Evolutionary conservation across 2,329 filamentous ascomycete genomes (phyloP), one percentile per base, ranked within the genome.

Genomic region (Drechslera avenae): DNA sequence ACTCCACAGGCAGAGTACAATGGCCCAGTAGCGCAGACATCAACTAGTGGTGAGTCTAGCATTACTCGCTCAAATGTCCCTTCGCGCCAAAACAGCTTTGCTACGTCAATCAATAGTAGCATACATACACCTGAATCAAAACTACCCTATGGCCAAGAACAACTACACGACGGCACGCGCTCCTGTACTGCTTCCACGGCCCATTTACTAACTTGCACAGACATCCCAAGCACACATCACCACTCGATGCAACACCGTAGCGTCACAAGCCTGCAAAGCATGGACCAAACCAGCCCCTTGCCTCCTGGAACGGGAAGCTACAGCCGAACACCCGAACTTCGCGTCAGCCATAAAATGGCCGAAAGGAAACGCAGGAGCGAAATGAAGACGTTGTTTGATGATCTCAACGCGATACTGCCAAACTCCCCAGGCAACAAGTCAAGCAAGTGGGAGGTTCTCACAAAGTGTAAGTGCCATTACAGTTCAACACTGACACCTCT

Each of bases 371-470:
- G 90, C 32, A 80, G 90, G 54, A 92, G 89, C 7, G 90, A 94
- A 69, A 94, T 94, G 90, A 94, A 94, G 75, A 87, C 90, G 64
- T 76, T 94, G 0, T 94, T 94, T 66, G 90, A 94, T 59, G 87
- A 90, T 62, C 76, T 94, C 7, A 84, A 90, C 60, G 86, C 89
- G 59, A 79, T 91, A 31, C 86, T 93, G 76, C 89, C 89, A 1
- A 88, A 91, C 61, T 89, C 90, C 63, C 84, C 90, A 13, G 90
- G 90, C 1, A 88, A 87, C 18, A 95, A 94, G 71, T 90, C 90
- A 0, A 92, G 89, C 60, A 95, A 95, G 64, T 95, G 90, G 90
- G 90, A 95, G 64, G 91, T 93, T 40, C 71, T 95, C 13, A 91
- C 88, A 2, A 93, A 93, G 79, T 88, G 90, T 92, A 76, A 56